Conservation (phyloP, 2,329 filamentous ascomycete species). For the Penicillium sp. region DNA sequence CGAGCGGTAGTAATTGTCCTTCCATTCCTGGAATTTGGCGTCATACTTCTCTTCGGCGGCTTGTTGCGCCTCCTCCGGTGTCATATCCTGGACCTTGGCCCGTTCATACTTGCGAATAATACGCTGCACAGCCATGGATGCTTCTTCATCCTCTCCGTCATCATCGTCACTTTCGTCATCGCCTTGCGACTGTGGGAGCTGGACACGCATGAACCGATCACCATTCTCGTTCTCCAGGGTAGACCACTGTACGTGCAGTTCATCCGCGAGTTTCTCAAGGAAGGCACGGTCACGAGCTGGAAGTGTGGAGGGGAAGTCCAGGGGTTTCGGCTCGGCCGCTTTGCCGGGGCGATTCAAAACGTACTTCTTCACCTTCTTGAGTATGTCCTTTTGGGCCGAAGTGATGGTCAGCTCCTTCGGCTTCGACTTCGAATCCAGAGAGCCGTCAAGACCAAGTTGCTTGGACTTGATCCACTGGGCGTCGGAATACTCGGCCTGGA, state of each 20-base stretch:
- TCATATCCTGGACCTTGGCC: conserved; percentile 79
- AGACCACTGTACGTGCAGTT: conserved; percentile 67
- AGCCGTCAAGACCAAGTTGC: conserved; percentile 69
- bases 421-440: conserved; percentile 61
- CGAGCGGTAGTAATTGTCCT: conserved; percentile 85
- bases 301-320: conserved; percentile 74
- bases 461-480: conserved; percentile 92
- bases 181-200: conserved; percentile 57
- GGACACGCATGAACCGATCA: conserved; percentile 67
- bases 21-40: conserved; percentile 88
- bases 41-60: conserved; percentile 85
- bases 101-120: conserved; percentile 91
- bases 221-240: conserved; percentile 67
- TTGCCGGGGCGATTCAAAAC: conserved; percentile 69
- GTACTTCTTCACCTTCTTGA: conserved; percentile 79
- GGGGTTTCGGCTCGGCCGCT: conserved; percentile 51
- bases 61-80: conserved; percentile 75
- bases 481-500: conserved; percentile 86
- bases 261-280: conserved; percentile 79
- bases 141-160: conserved; percentile 80
- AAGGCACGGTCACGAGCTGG: conserved; percentile 90
- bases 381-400: conserved; percentile 77
- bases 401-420: conserved; percentile 72
- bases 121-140: conserved; percentile 77
- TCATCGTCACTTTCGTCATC: conserved; percentile 63